A percentile compares a stretch with the other conserved stretches of the same genome.
Evolutionary conservation across 106 monocot genomes (phyloP).

Genomic region (Dendrobium catenatum): DNA sequence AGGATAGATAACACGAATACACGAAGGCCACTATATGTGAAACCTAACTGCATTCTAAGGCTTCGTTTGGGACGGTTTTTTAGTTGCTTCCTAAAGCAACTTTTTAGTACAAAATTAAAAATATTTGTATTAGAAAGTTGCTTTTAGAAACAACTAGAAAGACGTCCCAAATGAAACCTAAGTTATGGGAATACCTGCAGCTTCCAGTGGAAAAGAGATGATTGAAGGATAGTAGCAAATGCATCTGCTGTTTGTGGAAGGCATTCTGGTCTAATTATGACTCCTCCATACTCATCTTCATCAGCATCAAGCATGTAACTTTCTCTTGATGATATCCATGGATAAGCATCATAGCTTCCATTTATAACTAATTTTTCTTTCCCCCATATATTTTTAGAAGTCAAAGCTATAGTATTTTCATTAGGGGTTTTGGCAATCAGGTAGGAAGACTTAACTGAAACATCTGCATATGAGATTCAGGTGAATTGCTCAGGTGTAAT

Average conservation of each 20-base stretch:
- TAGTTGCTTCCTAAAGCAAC: too few relatives aligned
- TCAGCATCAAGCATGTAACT: slow-evolving; percentile 42
- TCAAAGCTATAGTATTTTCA: slow-evolving; percentile 18
- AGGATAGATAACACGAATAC: too few relatives aligned
- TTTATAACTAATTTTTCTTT: slow-evolving; percentile 15
- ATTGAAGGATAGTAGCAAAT: slow-evolving; percentile 39
- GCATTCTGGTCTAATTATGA: slow-evolving; percentile 50
- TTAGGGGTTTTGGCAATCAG: slow-evolving; percentile 17
- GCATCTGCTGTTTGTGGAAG: slow-evolving; percentile 37
- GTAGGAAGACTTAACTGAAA: slow-evolving; percentile 22
- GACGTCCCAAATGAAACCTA: neutral
- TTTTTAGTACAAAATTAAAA: too few relatives aligned
- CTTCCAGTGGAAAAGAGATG: slow-evolving; percentile 66
- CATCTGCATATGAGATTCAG: slow-evolving; percentile 14
- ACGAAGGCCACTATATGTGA: too few relatives aligned
- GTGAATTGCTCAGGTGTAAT: too few relatives aligned
- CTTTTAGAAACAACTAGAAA: too few relatives aligned
- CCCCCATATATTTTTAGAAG: slow-evolving; percentile 9
- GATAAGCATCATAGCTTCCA: slow-evolving; percentile 7
- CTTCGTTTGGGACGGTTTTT: too few relatives aligned
- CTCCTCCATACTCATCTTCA: slow-evolving; percentile 83
- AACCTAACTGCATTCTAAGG: too few relatives aligned
- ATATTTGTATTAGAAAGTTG: too few relatives aligned
- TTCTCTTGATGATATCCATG: slow-evolving; percentile 14
- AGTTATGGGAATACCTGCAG: slow-evolving; percentile 25